Evolutionary conservation across 495 filamentous ascomycete genomes (phyloP), one percentile per base, ranked within the genome.

Genomic region (Annulohypoxylon maeteangense): DNA sequence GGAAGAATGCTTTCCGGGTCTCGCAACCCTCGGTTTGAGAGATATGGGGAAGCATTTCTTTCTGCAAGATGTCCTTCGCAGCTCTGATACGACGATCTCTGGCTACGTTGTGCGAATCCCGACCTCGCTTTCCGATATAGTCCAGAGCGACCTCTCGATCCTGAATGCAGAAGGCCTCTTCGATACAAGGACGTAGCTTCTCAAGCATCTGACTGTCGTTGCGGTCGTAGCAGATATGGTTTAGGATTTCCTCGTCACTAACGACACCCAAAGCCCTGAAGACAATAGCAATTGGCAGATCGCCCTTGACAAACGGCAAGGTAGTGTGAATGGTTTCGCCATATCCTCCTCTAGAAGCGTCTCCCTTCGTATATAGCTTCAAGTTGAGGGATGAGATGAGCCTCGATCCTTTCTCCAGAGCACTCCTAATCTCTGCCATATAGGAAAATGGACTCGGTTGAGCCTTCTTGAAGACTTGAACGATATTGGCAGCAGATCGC

Each of bases 401-500:
- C 25, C 96, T 85, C 1, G 94, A 97, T 23, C 96, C 96, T 77
- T 97, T 98, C 80, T 98, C 96, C 16, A 98, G 90, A 0, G 95
- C 93, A 79, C 94, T 97, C 78, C 95, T 89, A 65, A 99, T 98
- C 78, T 98, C 95, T 4, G 96, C 95, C 42, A 95, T 90, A 74
- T 93, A 97, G 1, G 95, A 94, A 25, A 92, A 96, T 2, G 91
- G 89, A 67, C 91, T 94, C 12, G 93, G 93, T 20, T 89, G 86
- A 1, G 93, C 90, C 83, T 99, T 99, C 82, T 96, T 94, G 87
- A 98, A 99, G 18, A 99, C 94, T 81, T 98, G 95, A 7, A 98
- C 94, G 45, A 98, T 98, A 74, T 98, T 99, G 74, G 94, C 96
- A 16, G 96, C 96, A 72, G 93, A 97, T 25, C 95, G 90, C 79